phyloP scores from a whole-genome alignment of 768 basidiomycete genomes.

The Termitomyces heimii region DNA sequence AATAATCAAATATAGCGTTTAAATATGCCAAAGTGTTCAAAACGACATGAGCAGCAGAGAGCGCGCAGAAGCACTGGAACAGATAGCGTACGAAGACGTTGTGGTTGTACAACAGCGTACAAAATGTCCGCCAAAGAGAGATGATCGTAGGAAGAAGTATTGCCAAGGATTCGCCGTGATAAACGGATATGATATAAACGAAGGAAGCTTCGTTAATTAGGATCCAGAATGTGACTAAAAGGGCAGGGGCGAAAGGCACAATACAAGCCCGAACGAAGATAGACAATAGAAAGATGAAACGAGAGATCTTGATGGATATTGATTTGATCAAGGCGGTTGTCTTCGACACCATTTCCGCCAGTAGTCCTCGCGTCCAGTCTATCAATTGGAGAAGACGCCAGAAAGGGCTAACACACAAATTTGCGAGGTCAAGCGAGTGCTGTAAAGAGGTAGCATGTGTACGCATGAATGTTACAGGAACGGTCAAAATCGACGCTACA shows the following conservation, averaged over 20 bases:
- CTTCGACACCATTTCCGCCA: background rate
- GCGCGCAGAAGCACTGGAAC: background rate
- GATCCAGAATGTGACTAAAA: background rate
- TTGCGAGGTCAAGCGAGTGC: background rate
- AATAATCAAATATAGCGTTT: background rate
- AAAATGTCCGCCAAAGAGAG: background rate
- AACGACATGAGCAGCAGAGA: background rate
- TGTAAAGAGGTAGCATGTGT: background rate
- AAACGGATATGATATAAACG: background rate
- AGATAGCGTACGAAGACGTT: background rate
- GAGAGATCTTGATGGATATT: background rate
- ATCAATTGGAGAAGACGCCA: background rate
- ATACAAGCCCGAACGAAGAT: background rate
- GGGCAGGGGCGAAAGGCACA: background rate
- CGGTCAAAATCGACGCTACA: background rate
- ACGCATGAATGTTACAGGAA: background rate
- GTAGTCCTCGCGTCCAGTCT: background rate
- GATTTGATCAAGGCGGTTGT: background rate
- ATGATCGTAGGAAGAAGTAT: background rate
- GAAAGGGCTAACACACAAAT: background rate
- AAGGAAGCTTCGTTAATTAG: background rate
- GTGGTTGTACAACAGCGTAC: background rate
- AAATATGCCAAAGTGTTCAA: background rate
- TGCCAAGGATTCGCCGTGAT: background rate
- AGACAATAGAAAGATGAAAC: background rate